Conservation (phyloP, 768 basidiomycete genomes). For the Ramaria rubella region DNA sequence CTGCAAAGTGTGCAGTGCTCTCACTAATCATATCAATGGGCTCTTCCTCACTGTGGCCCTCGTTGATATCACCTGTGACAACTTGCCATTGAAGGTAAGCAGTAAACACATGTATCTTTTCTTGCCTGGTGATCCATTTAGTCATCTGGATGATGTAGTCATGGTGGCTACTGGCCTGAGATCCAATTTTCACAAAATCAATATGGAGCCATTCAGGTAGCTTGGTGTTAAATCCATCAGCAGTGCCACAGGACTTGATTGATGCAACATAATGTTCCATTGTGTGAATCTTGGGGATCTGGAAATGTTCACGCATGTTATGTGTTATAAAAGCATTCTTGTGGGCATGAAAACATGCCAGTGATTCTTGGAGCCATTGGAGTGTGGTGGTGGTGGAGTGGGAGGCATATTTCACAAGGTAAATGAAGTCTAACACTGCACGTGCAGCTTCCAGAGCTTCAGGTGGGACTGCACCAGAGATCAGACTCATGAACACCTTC, state of each 20-base stretch:
- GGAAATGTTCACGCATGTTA: constrained; percentile 18
- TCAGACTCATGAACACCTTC: constrained; percentile 22
- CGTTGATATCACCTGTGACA: background rate
- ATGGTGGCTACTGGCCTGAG: constrained; percentile 21
- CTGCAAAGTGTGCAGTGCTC: background rate
- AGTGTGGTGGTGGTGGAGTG: too few species aligned
- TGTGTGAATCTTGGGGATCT: too few species aligned
- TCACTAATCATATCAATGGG: background rate
- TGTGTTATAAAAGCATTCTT: constrained; percentile 26
- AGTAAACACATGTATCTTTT: too few species aligned
- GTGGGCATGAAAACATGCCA: constrained; percentile 22
- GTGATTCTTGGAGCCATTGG: constrained; percentile 18
- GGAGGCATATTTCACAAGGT: constrained; percentile 25
- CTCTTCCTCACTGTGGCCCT: background rate
- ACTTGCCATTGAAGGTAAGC: too few species aligned
- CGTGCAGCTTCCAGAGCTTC: constrained; percentile 20
- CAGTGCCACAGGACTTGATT: too few species aligned
- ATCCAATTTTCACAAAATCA: constrained; percentile 31
- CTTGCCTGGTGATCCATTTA: too few species aligned
- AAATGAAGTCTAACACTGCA: constrained; percentile 31
- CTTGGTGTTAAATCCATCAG: too few species aligned
- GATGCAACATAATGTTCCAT: too few species aligned
- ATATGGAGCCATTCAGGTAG: too few species aligned
- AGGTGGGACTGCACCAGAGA: constrained; percentile 10
- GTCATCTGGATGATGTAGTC: too few species aligned